Conservation (phyloP, 495 filamentous ascomycete genomes). For the Corynascus novoguineensis region DNA sequence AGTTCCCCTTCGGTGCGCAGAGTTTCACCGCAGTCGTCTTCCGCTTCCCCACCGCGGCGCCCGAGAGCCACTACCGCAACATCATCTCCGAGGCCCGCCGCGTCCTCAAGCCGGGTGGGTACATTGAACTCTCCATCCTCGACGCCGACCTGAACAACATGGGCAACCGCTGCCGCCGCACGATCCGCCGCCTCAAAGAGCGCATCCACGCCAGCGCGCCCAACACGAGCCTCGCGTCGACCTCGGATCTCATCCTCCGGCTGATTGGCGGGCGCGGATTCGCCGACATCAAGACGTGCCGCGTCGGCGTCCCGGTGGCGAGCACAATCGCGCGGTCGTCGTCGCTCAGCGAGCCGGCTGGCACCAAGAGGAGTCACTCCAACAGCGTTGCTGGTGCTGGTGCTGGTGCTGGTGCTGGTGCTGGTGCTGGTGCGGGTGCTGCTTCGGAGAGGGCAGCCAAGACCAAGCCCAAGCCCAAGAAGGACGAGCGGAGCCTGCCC, state of each 20-base stretch:
- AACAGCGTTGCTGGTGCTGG: background rate
- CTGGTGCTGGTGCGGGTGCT: no score
- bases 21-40: constrained; percentile 83
- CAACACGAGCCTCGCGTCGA: constrained; percentile 62
- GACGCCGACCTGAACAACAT: constrained; percentile 86
- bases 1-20: constrained; percentile 81
- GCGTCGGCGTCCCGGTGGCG: constrained; percentile 83
- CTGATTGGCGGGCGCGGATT: constrained; percentile 76
- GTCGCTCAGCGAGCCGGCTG: constrained; percentile 11
- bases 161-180: constrained; percentile 67
- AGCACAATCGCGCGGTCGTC: constrained; percentile 52
- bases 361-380: constrained; percentile 5
- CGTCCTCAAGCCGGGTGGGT: constrained; percentile 84
- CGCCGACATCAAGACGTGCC: constrained; percentile 75
- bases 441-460: background rate
- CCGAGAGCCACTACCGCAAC: constrained; percentile 69
- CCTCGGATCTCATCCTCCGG: constrained; percentile 71
- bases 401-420: no score
- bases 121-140: constrained; percentile 78
- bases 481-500: constrained; percentile 55
- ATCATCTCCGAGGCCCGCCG: constrained; percentile 84
- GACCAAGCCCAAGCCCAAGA: constrained; percentile 26
- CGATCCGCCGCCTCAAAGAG: constrained; percentile 72
- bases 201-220: constrained; percentile 56
- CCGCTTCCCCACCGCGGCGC: constrained; percentile 74